phyloP scores from a whole-genome alignment of 2,329 filamentous ascomycete genomes.

The Aspergillus transmontanensis region DNA sequence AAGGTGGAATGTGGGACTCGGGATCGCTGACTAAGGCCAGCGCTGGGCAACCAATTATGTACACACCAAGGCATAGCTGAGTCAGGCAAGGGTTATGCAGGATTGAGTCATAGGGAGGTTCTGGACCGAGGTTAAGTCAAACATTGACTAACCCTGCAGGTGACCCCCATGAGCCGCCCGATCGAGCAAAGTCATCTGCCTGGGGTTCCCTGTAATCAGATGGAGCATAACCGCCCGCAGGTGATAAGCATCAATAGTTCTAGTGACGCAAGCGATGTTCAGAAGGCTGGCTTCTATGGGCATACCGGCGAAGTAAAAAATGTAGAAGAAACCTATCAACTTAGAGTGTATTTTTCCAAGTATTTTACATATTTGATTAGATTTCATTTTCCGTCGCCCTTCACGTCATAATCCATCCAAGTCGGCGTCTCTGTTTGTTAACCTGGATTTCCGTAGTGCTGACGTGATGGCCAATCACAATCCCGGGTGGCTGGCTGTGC shows the following conservation, averaged over 20 bases:
- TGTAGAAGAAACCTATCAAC: too few species aligned
- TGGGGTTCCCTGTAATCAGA: background rate
- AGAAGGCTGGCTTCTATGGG: background rate
- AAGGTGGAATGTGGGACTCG: background rate
- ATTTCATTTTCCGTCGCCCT: too few species aligned
- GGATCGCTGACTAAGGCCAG: background rate
- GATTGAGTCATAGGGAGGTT: background rate
- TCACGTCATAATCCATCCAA: background rate
- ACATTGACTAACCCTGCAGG: background rate
- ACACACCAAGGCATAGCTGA: background rate
- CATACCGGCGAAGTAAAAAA: background rate
- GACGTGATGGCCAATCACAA: background rate
- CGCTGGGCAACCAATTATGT: background rate
- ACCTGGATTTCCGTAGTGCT: background rate
- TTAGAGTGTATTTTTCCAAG: background rate
- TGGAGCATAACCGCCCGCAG: background rate
- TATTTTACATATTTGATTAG: background rate
- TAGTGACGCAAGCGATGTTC: background rate
- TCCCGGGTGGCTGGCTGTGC: background rate
- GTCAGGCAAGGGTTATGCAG: background rate
- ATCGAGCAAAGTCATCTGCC: background rate
- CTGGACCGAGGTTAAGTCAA: background rate
- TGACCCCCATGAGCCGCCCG: background rate
- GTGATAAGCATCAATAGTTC: slow-evolving; percentile 1
- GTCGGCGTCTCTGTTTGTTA: background rate